Evolutionary conservation across 192 early-diverging fungal species (phyloP), one percentile per base, ranked within the genome.

Genomic region (Diversispora epigaea): DNA sequence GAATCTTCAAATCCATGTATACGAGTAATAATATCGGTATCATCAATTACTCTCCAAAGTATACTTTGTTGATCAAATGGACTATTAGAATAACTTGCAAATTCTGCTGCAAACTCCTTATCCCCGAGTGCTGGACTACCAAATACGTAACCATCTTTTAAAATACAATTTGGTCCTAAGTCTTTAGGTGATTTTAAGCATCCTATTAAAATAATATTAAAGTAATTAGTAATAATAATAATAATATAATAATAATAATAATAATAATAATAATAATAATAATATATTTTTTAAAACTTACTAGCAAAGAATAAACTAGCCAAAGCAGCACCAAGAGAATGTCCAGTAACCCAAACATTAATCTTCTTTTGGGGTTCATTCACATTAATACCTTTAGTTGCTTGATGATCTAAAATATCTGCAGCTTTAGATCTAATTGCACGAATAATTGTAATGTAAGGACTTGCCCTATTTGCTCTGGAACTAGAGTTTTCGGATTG

Each of bases 321-420:
- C 32, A 86, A 61, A 1, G 85, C 87, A 43, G 78, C 81, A 17
- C 86, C 86, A 11, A 87, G 71, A 12, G 86, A 87, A 71, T 87
- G 86, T 9, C 86, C 86, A 4, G 86, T 83, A 8, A 87, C 56
- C 83, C 84, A 87, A 4, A 87, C 58, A 32, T 84, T 81, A 15
- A 86, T 71, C 25, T 32, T 32, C 25, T 2, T 32, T 32, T 32
- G 0, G 10, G 79, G 80, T 11, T 72, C 68, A n/a, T 56, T n/a
- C n/a, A n/a, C 63, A 6, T 65, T 76, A 22, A 77, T 73, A 15
- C 72, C 52, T 6, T 46, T 75, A 4, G 41, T 41, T 55, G 62
- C 47, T 25, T 65, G 71, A 3, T 71, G 65, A 17, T 62, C 73
- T 19, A 78, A 75, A 45, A 85, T 73, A 22, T 68, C 17, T 50